phyloP scores from a whole-genome alignment of 352 stramenopile genomes.

The Globisporangium cederbergense region DNA sequence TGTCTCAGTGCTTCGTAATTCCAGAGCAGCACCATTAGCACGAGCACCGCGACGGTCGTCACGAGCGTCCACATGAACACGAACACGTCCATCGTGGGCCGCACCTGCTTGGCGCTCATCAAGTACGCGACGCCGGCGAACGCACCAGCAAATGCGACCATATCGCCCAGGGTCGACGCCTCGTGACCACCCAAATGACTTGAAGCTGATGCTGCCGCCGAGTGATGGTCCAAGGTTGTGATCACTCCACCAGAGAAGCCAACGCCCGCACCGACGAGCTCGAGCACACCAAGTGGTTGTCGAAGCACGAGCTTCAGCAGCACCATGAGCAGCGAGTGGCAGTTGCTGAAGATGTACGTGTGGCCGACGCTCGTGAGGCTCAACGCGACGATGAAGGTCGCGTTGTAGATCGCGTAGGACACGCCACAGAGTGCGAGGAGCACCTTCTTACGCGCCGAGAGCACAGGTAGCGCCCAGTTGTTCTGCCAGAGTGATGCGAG shows the following conservation, averaged over 20 bases:
- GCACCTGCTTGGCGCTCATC: slow-evolving; percentile 39
- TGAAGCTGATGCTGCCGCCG: not conserved
- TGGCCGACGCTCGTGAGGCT: slow-evolving; percentile 51
- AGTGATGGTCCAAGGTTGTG: slow-evolving; percentile 32
- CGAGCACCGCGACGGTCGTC: slow-evolving; percentile 26
- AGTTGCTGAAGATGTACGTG: slow-evolving; percentile 57
- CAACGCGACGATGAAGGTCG: slow-evolving; percentile 48
- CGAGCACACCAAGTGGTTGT: slow-evolving; percentile 27
- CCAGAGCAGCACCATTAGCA: slow-evolving; percentile 30
- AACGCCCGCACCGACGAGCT: slow-evolving; percentile 36
- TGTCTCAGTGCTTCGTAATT: slow-evolving; percentile 12
- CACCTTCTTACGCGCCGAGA: slow-evolving; percentile 16
- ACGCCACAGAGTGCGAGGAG: slow-evolving; percentile 28
- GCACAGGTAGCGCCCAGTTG: slow-evolving; percentile 17
- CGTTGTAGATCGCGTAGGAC: slow-evolving; percentile 42
- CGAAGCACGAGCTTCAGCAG: slow-evolving; percentile 39
- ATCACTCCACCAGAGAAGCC: slow-evolving; percentile 41
- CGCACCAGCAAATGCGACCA: slow-evolving; percentile 52
- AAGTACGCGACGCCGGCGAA: slow-evolving; percentile 49
- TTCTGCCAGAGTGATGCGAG: slow-evolving; percentile 22
- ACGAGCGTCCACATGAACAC: slow-evolving; percentile 44
- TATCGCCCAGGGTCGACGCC: slow-evolving; percentile 26
- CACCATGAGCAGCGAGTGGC: slow-evolving; percentile 54
- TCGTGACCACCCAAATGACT: not conserved
- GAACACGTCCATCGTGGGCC: slow-evolving; percentile 30